Evolutionary conservation across 2,329 filamentous ascomycete species (phyloP).

Genomic region (Metarhizium guizhouense): DNA sequence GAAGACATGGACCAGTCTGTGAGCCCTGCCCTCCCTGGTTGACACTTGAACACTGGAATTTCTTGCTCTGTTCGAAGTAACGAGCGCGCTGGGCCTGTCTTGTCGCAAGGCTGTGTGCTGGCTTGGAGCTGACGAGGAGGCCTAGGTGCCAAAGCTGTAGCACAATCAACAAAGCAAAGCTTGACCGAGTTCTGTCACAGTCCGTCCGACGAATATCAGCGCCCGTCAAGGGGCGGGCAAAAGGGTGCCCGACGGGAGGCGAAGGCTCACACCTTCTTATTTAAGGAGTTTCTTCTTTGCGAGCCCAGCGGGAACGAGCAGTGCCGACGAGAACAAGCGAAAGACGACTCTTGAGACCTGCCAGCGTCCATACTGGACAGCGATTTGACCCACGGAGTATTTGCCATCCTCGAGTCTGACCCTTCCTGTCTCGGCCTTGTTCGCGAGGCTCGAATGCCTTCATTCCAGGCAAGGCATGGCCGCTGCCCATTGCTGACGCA

Average conservation of each 20-base stretch:
- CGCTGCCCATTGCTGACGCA: constrained; percentile 7
- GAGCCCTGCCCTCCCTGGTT: neutral
- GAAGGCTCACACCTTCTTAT: neutral
- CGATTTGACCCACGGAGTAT: neutral
- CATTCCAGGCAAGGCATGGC: constrained; percentile 6
- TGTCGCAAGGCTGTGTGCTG: neutral
- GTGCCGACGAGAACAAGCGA: neutral
- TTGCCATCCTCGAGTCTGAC: neutral
- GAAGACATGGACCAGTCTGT: neutral
- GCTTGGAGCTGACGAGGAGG: neutral
- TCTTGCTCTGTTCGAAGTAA: neutral
- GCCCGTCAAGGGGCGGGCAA: neutral
- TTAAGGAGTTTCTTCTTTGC: neutral
- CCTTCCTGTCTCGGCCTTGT: neutral
- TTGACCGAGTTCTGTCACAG: neutral
- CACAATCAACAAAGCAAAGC: neutral
- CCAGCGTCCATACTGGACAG: neutral
- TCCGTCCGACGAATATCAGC: neutral
- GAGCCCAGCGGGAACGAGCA: neutral
- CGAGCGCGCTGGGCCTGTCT: neutral
- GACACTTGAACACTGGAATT: neutral
- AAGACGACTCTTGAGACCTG: neutral
- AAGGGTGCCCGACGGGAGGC: neutral
- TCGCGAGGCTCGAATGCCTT: constrained; percentile 5
- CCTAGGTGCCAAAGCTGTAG: neutral